Conservation (phyloP, 169 alveolate species). For the Hammondia hammondi region DNA sequence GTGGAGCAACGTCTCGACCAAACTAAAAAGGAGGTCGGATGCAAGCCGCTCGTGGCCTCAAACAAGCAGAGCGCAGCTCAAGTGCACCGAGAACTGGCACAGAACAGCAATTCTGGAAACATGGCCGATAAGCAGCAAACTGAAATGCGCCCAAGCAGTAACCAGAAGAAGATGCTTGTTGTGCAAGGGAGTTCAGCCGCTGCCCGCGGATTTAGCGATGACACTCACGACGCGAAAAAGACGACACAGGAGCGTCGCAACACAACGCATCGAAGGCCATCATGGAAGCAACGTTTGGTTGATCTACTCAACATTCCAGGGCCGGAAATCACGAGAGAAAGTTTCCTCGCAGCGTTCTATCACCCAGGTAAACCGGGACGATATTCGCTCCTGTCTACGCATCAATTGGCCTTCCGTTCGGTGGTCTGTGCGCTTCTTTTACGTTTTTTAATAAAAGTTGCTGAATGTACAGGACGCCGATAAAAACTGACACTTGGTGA, state of each 20-base stretch:
- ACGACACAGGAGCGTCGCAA: background rate
- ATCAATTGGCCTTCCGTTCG: no score
- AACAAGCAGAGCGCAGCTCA: no score
- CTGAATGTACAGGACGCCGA: no score
- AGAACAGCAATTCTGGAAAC: no score
- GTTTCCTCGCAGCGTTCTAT: background rate
- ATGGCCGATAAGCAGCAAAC: no score
- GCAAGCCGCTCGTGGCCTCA: background rate
- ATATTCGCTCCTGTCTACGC: no score
- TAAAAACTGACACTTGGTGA: no score
- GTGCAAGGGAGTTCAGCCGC: background rate
- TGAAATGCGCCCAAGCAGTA: no score
- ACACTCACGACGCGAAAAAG: background rate
- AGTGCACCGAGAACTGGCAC: no score
- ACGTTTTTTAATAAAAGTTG: no score
- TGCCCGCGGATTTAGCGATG: background rate
- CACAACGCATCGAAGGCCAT: background rate
- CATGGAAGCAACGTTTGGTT: conserved; percentile 48
- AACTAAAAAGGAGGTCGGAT: background rate
- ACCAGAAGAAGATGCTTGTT: background rate
- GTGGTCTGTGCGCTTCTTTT: no score
- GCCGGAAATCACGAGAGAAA: background rate
- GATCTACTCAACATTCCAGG: conserved; percentile 41
- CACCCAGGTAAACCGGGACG: background rate
- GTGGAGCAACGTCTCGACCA: background rate